Evolutionary conservation across 306 rosid species (phyloP), one percentile per base, ranked within the genome.

Genomic region (Biancaea sappan): DNA sequence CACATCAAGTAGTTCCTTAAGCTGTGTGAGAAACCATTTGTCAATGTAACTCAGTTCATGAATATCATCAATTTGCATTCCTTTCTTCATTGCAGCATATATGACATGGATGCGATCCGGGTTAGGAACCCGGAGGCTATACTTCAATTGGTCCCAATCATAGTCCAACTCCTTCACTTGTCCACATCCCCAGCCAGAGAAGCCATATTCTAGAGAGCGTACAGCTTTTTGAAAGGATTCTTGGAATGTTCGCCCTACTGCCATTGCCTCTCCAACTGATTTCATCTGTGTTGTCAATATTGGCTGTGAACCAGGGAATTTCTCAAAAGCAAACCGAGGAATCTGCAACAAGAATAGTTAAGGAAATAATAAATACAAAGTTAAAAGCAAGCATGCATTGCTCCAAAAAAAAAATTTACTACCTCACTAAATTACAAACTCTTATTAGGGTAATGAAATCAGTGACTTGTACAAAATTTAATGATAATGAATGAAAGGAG

Each of bases 291-390:
- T 95, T 0, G 99, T 95, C 80, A 95, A 75, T 64, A 90, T 82
- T 32, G 99, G 99, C 87, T 88, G 88, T 46, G 99, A 95, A 48
- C 98, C 99, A n/a, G 99, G 99, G 77, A 95, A 95, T 52, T 95
- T 95, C 74, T 92, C 99, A 44, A 95, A 95, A 31, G 97, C 98
- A 82, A 95, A 95, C 81, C 97, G 86, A 18, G 99, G 99, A 77
- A 95, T 92, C 98, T 95, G 96, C 88, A 90, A 65, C 57, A 56
- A 40, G 47, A 86, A 80, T 25, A 38, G 8, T 10, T 22, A 54
- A 1, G 41, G 11, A 13, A 77, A 50, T 50, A 25, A 64, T 51
- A 57, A 48, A 77, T 16, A 43, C 65, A 68, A 71, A 32, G 25
- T 34, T 28, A 66, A 22, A 72, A 65, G 31, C 37, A 69, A 22